Evolutionary conservation across 306 rosid genomes (phyloP).

Genomic region (Cucurbita maxima): DNA sequence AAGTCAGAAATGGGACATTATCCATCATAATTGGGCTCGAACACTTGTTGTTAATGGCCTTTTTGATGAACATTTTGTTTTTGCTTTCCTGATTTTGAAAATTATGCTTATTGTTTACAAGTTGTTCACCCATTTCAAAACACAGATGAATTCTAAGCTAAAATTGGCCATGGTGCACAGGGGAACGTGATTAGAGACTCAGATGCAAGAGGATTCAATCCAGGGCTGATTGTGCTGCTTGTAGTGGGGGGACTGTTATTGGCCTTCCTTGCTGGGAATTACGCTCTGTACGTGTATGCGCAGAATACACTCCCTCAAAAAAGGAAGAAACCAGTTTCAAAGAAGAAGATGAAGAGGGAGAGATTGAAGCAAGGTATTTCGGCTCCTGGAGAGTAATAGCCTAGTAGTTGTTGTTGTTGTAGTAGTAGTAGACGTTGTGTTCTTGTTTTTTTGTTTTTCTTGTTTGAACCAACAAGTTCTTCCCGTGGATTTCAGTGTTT

Average conservation of each 20-base stretch:
- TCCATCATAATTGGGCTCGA: too few species aligned
- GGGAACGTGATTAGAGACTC: conserved; percentile 36
- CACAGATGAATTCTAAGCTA: too few species aligned
- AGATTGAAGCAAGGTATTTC: conserved; percentile 91
- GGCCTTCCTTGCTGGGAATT: conserved; percentile 58
- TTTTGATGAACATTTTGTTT: too few species aligned
- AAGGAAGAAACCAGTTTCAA: conserved; percentile 86
- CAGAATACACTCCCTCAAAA: conserved; percentile 68
- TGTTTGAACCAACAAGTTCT: neutral
- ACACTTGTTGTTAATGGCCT: neutral
- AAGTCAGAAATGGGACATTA: neutral
- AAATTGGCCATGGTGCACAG: neutral
- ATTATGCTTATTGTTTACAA: too few species aligned
- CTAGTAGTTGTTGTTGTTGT: neutral
- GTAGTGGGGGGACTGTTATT: conserved; percentile 54
- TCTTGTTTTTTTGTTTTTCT: neutral
- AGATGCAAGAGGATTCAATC: conserved; percentile 58
- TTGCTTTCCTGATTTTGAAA: too few species aligned
- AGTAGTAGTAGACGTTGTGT: neutral
- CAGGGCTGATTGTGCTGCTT: conserved; percentile 66
- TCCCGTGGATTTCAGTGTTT: neutral
- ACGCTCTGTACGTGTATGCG: conserved; percentile 53
- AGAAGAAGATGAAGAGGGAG: conserved; percentile 91
- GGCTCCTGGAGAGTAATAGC: conserved; percentile 77
- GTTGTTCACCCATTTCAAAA: too few species aligned